Evolutionary conservation across 116 monocot genomes (phyloP).

Genomic region (Cymodocea nodosa): DNA sequence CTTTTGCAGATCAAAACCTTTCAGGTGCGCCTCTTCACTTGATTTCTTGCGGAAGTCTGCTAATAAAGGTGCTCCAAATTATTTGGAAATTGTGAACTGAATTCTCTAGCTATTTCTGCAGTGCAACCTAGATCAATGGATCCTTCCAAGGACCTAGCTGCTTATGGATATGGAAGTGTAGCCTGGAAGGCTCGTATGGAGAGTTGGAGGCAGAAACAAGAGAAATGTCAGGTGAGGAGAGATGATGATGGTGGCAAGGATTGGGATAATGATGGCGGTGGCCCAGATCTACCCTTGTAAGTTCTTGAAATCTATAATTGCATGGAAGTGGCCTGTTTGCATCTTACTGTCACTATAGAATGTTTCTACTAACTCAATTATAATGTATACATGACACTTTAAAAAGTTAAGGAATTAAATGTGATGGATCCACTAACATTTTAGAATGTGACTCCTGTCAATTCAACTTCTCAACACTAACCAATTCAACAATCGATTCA

Average conservation of each 20-base stretch:
- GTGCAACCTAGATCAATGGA: conserved; percentile 89
- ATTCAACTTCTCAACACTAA: too few relatives aligned
- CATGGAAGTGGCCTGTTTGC: too few relatives aligned
- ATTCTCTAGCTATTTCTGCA: conserved; percentile 14
- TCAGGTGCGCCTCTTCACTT: conserved; percentile 28
- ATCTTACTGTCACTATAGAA: too few relatives aligned
- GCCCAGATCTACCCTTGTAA: conserved; percentile 61
- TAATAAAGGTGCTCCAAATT: not conserved
- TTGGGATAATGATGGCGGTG: conserved; percentile 36
- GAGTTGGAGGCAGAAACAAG: conserved; percentile 81
- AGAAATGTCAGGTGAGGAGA: conserved; percentile 40
- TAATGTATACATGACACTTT: too few relatives aligned
- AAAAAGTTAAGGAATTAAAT: too few relatives aligned
- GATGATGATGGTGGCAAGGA: conserved; percentile 44
- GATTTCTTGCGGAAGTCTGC: not conserved
- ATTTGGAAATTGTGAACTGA: not conserved
- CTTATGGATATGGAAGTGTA: conserved; percentile 84
- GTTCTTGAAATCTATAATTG: conserved; percentile 6
- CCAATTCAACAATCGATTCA: too few relatives aligned
- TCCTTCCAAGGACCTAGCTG: conserved; percentile 77
- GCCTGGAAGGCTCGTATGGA: conserved; percentile 93
- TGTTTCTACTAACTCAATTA: too few relatives aligned
- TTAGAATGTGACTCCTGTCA: too few relatives aligned
- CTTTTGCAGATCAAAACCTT: conserved; percentile 43
- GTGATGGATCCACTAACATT: too few relatives aligned